Evolutionary conservation across 441 rosid genomes (phyloP), one percentile per base, ranked within the genome.

Genomic region (Flueggea neowawraea): DNA sequence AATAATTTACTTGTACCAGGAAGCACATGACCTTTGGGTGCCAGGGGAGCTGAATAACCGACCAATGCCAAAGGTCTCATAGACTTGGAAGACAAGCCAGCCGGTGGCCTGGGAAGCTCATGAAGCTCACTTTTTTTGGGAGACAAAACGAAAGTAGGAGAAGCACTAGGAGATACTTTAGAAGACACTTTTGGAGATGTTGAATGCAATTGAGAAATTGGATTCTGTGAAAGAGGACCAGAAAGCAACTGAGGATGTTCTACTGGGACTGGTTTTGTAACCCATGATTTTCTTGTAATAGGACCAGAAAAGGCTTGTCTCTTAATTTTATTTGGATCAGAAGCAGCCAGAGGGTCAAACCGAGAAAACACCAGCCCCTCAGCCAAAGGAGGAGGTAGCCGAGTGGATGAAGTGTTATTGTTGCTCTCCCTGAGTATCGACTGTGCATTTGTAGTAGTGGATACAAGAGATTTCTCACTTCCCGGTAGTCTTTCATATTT

Each of bases 31-130:
- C 73, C 87, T 82, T 84, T 75, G 54, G 76, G 78, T 32, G 15
- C n/a, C 63, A 92, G 73, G 11, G 97, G 96, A 54, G 98, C 95
- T 3, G 98, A 92, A 68, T 90, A 90, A 71, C 95, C 96, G 55
- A 77, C 73, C 66, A 76, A 65, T 58, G 67, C 79, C 47, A 73
- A 48, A 17, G 89, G 76, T 66, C 85, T 87, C 43, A 82, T 72
- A 22, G 89, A 78, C 78, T 81, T 84, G 60, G 69, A 63, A 45
- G 78, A 57, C 63, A 77, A 56, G 70, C 66, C 55, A 52, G 70
- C 71, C 5, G 99, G 98, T 13, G 99, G 99, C 72, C 96, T 77
- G 3, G 99, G 99, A 76, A 95, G 99, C 84, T 88, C 85, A 51
- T 95, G 97, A 64, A 90, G 96, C 81, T 88, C 95, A 60, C 81